Conservation (phyloP, 2,329 filamentous ascomycete genomes). For the Fusarium aywerte region DNA sequence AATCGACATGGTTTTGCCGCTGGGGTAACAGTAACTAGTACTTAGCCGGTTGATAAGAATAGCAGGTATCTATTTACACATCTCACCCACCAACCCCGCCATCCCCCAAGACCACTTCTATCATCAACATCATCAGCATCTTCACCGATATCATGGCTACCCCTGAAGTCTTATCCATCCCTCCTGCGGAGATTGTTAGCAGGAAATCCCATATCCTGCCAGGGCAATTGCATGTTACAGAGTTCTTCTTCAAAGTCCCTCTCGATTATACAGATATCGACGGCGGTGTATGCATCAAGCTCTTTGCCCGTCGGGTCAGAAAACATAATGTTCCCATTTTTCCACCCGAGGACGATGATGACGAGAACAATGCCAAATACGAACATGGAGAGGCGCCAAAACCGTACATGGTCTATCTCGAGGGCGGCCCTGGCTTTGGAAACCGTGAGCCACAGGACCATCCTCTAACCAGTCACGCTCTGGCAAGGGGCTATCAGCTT, state of each 20-base stretch:
- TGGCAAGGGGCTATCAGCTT: constrained; percentile 85
- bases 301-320: constrained; percentile 81
- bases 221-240: constrained; percentile 79
- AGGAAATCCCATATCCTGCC: constrained; percentile 57
- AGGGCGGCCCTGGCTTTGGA: constrained; percentile 86
- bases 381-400: constrained; percentile 50
- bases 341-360: constrained; percentile 50
- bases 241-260: constrained; percentile 88
- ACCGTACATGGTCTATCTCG: constrained; percentile 77
- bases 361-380: constrained; percentile 22
- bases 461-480: constrained; percentile 73
- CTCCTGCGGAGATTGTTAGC: constrained; percentile 54
- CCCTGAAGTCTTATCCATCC: constrained; percentile 44
- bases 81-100: constrained; percentile 28
- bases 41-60: neutral
- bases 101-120: constrained; percentile 2
- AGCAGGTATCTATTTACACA: neutral
- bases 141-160: constrained; percentile 15
- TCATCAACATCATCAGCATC: constrained; percentile 16
- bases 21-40: neutral
- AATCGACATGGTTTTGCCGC: neutral
- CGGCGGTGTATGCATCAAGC: constrained; percentile 67
- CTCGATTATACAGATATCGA: constrained; percentile 76
- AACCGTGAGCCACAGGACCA: constrained; percentile 80
- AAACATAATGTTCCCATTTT: constrained; percentile 72